A percentile compares a stretch with the other conserved stretches of the same genome.
Evolutionary conservation across 768 basidiomycete genomes (phyloP).

Genomic region (Tricholoma terreum): DNA sequence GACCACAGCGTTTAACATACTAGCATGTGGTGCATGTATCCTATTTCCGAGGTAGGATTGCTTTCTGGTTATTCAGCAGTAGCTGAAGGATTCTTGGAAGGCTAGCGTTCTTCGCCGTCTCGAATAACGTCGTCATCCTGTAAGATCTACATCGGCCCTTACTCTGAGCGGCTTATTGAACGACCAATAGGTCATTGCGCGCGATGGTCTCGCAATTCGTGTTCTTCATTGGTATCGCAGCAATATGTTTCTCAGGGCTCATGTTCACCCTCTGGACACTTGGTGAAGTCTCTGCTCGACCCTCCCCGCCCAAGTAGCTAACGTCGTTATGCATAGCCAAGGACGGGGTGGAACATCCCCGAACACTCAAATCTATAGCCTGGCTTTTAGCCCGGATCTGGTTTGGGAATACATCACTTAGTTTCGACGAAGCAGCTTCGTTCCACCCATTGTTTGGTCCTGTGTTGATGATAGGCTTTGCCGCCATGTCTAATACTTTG

Average conservation of each 20-base stretch:
- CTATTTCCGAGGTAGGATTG: constrained; percentile 68
- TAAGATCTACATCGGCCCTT: constrained; percentile 30
- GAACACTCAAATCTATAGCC: constrained; percentile 53
- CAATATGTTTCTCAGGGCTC: constrained; percentile 79
- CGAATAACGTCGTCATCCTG: constrained; percentile 78
- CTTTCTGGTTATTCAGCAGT: not conserved
- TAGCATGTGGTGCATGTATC: constrained; percentile 83
- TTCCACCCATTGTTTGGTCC: constrained; percentile 75
- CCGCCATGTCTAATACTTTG: constrained; percentile 75
- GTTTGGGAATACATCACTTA: constrained; percentile 75
- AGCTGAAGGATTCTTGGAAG: constrained; percentile 26
- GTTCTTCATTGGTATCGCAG: constrained; percentile 75
- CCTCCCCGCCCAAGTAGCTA: not conserved
- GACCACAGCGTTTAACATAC: constrained; percentile 73
- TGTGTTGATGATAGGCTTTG: constrained; percentile 75
- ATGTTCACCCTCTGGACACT: constrained; percentile 51
- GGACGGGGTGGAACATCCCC: constrained; percentile 15
- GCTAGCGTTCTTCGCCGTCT: constrained; percentile 77
- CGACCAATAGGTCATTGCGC: constrained; percentile 58
- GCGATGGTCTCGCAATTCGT: constrained; percentile 81
- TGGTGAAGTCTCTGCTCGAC: constrained; percentile 15
- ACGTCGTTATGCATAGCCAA: constrained; percentile 20
- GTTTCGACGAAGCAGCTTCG: constrained; percentile 51
- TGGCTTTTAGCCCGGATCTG: constrained; percentile 89
- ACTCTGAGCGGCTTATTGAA: not conserved